Evolutionary conservation across 2,329 filamentous ascomycete species (phyloP), one percentile per base, ranked within the genome.

Genomic region (Aspergillus costaricaensis): DNA sequence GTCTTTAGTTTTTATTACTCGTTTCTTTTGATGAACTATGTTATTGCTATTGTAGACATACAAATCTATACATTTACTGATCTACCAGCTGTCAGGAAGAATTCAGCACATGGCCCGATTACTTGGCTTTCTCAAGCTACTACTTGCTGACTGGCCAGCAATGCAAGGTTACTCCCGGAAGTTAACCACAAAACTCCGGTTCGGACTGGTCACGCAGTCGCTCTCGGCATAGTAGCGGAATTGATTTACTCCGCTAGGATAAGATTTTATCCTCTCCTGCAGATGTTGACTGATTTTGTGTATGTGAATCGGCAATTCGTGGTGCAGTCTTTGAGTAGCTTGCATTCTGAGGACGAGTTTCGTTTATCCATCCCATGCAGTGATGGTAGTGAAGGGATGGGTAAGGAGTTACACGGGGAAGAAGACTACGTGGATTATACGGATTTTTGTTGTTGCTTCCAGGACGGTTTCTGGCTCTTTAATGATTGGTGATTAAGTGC

Each of bases 241-340:
- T 44, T 41, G 58, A 55, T 54, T 38, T 58, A 51, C 44, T 58
- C 61, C 58, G 58, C 21, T 17, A 17, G 66, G 69, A 60, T 65
- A 53, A 70, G 44, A 9, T 59, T 21, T 68, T 69, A 65, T n/a
- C 23, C 44, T 66, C 64, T 65, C 38, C 23, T 50, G 39, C 38
- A 27, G 57, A 36, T 36, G 67, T 55, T 59, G 68, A 60, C 30
- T 49, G 54, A 61, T 62, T 54, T 55, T 57, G 50, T 23, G 15
- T 27, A 7, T 9, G 15, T 8, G 44, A 23, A n/a, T 49, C 44
- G n/a, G 47, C 25, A 50, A 17, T 12, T 50, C 10, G 44, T 49
- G 4, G 44, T 49, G 9, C 21, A 4, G 21, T n/a, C 7, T 49
- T 3, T n/a, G 8, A 9, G 44, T 9, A n/a, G 41, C 9, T 5